Conservation (phyloP, 148 eudicot genomes). For the Chenopodium formosanum region DNA sequence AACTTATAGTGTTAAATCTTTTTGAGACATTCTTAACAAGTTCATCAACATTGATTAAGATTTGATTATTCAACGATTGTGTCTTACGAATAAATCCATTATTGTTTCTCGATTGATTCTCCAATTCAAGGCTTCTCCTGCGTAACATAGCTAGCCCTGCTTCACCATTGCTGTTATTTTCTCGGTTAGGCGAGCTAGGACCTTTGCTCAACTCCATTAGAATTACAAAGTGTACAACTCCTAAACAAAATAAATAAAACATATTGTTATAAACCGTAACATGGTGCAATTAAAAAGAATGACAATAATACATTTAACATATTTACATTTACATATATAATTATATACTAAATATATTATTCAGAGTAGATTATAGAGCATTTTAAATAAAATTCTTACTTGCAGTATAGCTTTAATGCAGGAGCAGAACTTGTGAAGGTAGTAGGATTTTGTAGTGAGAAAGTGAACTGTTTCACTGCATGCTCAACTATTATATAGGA, state of each 20-base stretch:
- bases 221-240: background rate
- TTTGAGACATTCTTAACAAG: constrained; percentile 6
- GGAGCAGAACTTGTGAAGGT: background rate
- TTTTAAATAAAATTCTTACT: background rate
- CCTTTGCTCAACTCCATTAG: constrained; percentile 7
- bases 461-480: background rate
- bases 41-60: constrained; percentile 24
- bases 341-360: too few species aligned
- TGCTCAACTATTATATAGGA: background rate
- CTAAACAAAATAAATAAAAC: background rate
- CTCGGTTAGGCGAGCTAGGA: background rate
- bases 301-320: background rate
- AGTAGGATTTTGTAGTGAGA: too few species aligned
- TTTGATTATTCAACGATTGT: constrained; percentile 22
- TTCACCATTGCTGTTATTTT: background rate
- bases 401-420: background rate
- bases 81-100: constrained; percentile 18
- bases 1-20: constrained; percentile 2
- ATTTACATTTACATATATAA: too few species aligned
- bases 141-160: constrained; percentile 7
- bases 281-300: background rate
- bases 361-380: too few species aligned
- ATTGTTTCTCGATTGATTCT: background rate
- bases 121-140: constrained; percentile 17
- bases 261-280: background rate